Base-by-base conservation (phyloP, 2,329 filamentous ascomycete genomes). In the Aspergillus fumigatiaffinis region DNA sequence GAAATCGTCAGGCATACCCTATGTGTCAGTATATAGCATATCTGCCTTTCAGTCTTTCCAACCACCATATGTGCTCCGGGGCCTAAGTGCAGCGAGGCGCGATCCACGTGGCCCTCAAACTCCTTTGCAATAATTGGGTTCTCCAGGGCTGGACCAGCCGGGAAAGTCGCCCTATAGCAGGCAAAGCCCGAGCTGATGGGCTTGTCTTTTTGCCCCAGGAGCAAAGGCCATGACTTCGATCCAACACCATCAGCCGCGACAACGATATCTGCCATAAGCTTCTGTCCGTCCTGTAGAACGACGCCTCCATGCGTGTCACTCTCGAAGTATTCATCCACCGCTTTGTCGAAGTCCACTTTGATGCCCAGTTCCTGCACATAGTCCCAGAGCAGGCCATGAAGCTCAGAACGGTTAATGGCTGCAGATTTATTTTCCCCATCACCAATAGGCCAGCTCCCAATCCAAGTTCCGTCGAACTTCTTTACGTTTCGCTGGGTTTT, bases 181-280 rank as follows among this genome's bases (percentile, higher is more conserved):
- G 41, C 54, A 26, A 56, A 56, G 46, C 41, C 54, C 3, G 50
- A 56, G 26, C 54, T 52, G 17, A 48, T 49, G 1, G 49, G 49
- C 5, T n/a, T 4, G 2, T 56, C 54, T 20, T 56, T 56, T 14
- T 48, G 21, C 12, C 54, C 52, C 20, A 48, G 14, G n/a, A 53
- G 20, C 29, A 53, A 53, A 3, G 28, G 25, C 54, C 54, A 56
- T 35, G 49, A 47, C n/a, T 47, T 52, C 4, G 54, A 52, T 7
- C 49, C 54, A 41, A 56, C 54, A 2, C 54, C 50, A 52, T 56
- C 54, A 14, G 54, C 54, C 10, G 54, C 54, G 2, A 56, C 54
- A 3, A 56, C 50, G n/a, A 52, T 25, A n/a, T 56, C 54, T 2
- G 54, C 54, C 17, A 50, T 48, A 17, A 56, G 28, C 6, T 8